These are phyloP conservation scores for Helianthus annuus DNA, from an alignment of 129 eudicot genomes.

Conservation along the genomic window HanXRQr2.0-SUNRISE NC_035442.2:85646017-85646516, in stretches of 20 bases:
- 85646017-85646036: no score
- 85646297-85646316: neutral
- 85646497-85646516: slow-evolving; percentile 18
- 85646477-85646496: slow-evolving; percentile 16
- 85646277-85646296: no score
- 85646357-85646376: neutral
- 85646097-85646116: neutral
- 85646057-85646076: neutral
- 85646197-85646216: no score
- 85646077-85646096: neutral
- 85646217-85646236: no score
- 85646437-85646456: slow-evolving; percentile 13
- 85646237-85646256: neutral
- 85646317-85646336: neutral
- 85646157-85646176: no score
- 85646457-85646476: neutral
- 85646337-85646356: neutral
- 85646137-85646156: no score
- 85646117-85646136: neutral
- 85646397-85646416: neutral
- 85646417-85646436: neutral
- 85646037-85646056: neutral
- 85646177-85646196: no score
- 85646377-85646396: neutral
- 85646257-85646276: neutral